Percentiles rank a stretch among this genome's conserved stretches.
These are phyloP conservation scores for Hypholoma sublateritium DNA, from an alignment of 768 basidiomycete genomes.

Conservation along the genomic window DNA sequence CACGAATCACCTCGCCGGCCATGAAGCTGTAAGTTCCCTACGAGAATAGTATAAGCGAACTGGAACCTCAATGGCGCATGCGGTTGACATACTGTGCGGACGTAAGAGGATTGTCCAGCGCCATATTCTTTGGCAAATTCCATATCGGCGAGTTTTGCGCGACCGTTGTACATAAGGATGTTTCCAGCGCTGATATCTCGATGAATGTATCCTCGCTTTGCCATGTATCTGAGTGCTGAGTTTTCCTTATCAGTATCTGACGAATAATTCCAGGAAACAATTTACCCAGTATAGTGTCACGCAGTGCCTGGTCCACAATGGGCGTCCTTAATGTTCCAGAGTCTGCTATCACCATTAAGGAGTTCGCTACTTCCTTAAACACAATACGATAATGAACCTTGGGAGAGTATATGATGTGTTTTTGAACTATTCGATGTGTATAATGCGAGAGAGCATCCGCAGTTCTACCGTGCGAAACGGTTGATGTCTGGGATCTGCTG, in stretches of 20 bases:
- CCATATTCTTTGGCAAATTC: slow-evolving; percentile 1
- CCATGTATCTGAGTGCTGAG: not conserved
- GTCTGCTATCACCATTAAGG: not conserved
- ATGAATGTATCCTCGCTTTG: not conserved
- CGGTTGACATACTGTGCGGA: not conserved
- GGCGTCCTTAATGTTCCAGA: not conserved
- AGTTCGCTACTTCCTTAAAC: not conserved
- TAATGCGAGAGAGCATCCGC: not conserved
- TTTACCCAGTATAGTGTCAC: not conserved
- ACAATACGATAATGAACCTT: not conserved
- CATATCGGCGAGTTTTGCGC: not conserved
- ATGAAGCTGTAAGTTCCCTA: not conserved
- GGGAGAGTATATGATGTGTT: not conserved
- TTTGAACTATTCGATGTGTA: not conserved
- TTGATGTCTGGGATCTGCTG: not conserved
- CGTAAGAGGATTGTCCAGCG: not conserved
- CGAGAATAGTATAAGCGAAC: not conserved
- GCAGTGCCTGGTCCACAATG: not conserved
- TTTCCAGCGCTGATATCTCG: slow-evolving; percentile 2
- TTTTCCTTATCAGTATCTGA: not conserved
- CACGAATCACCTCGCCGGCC: not conserved
- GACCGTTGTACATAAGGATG: not conserved
- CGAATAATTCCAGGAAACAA: not conserved
- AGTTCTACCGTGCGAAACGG: not conserved
- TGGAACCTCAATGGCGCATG: not conserved